Evolutionary conservation across 139 green algal species (phyloP).

Genomic region (Nannochloris sp.): DNA sequence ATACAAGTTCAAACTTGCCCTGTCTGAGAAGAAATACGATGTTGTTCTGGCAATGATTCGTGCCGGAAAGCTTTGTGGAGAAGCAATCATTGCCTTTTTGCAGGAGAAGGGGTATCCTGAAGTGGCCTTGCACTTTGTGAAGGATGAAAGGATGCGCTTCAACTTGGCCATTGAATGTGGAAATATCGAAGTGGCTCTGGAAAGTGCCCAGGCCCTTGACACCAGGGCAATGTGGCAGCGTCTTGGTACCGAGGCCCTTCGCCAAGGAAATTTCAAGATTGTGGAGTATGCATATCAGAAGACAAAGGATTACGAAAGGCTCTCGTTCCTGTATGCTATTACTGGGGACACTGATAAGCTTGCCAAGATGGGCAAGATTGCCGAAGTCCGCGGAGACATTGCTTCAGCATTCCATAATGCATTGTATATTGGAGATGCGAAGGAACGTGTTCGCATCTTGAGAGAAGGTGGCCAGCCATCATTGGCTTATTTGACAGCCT

Average conservation of each 20-base stretch:
- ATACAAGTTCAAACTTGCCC: conserved; percentile 98
- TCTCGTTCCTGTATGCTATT: conserved; percentile 99
- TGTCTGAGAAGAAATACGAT: conserved; percentile 89
- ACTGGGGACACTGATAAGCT: conserved; percentile 90
- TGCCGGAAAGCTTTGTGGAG: conserved; percentile 73
- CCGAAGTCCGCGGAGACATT: conserved; percentile 87
- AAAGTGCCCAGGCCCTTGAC: conserved; percentile 83
- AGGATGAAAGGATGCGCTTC: conserved; percentile 89
- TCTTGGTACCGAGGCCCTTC: conserved; percentile 77
- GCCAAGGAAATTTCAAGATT: conserved; percentile 94
- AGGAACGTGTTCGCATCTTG: conserved; percentile 70
- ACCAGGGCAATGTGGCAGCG: conserved; percentile 94
- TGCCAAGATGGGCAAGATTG: conserved; percentile 97
- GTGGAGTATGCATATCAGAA: conserved; percentile 99
- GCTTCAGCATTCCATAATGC: conserved; percentile 97
- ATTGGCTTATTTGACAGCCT: conserved; percentile 88
- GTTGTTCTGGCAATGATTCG: conserved; percentile 90
- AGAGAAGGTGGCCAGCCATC: conserved; percentile 82
- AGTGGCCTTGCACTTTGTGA: conserved; percentile 93
- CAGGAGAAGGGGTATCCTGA: conserved; percentile 97
- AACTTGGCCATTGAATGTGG: conserved; percentile 89
- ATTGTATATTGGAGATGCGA: conserved; percentile 91
- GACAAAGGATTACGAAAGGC: conserved; percentile 93
- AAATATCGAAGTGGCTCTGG: conserved; percentile 97
- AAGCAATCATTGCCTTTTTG: conserved; percentile 97